Percentiles rank a stretch among this genome's conserved stretches.
Conservation (phyloP, 495 filamentous ascomycete species). For the Hypoxylon rickii region DNA sequence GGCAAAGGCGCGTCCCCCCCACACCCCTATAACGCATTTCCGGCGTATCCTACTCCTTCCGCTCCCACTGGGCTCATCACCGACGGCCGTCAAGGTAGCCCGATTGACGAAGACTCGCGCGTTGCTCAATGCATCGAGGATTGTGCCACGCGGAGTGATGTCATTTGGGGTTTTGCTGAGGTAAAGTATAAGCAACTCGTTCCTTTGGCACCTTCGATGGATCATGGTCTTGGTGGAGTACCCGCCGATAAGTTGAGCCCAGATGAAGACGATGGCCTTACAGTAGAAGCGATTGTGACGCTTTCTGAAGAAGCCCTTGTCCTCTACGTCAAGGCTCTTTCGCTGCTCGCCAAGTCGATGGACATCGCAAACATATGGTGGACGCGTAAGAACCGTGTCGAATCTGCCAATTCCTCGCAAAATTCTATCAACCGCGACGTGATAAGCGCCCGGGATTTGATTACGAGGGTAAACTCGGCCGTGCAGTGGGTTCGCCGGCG, state of each 20-base stretch:
- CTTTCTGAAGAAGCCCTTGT: slow-evolving; percentile 95
- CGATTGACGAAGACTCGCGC: slow-evolving; percentile 78
- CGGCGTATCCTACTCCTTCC: slow-evolving; percentile 74
- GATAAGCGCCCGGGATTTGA: slow-evolving; percentile 57
- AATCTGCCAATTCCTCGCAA: slow-evolving; percentile 56
- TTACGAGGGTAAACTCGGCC: slow-evolving; percentile 81
- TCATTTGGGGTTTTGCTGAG: slow-evolving; percentile 95
- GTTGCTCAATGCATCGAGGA: slow-evolving; percentile 85
- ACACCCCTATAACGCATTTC: slow-evolving; percentile 77
- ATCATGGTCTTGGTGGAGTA: slow-evolving; percentile 67
- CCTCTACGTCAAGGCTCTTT: slow-evolving; percentile 90
- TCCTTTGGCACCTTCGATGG: slow-evolving; percentile 78
- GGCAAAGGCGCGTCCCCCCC: slow-evolving; percentile 77
- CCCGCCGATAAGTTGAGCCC: slow-evolving; percentile 50
- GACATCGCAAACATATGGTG: slow-evolving; percentile 95
- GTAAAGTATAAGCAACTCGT: slow-evolving; percentile 97
- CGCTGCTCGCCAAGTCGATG: slow-evolving; percentile 91
- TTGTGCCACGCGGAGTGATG: slow-evolving; percentile 86
- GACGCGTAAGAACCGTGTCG: slow-evolving; percentile 73
- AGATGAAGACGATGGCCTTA: slow-evolving; percentile 71
- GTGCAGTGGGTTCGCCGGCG: slow-evolving; percentile 93
- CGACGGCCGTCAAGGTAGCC: slow-evolving; percentile 64
- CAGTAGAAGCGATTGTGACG: slow-evolving; percentile 80
- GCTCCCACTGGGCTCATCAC: slow-evolving; percentile 60
- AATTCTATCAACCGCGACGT: slow-evolving; percentile 49